Evolutionary conservation across 2,329 filamentous ascomycete species (phyloP).

Genomic region (Arthroderma sp.): DNA sequence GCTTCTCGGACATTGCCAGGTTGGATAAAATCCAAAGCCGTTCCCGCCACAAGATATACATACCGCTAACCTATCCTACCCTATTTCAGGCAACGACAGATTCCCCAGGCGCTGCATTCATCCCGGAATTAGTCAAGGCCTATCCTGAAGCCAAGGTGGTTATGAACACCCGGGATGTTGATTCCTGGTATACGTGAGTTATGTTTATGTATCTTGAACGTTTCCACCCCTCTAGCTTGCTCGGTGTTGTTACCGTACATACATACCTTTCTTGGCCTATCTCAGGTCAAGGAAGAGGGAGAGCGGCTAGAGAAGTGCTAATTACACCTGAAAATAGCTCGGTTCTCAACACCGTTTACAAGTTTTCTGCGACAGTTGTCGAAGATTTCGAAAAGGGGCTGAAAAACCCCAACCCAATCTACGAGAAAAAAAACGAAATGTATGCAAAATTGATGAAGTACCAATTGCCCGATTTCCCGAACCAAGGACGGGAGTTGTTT

Average conservation of each 20-base stretch:
- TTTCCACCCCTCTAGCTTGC: too few relatives aligned
- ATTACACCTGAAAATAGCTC: background rate
- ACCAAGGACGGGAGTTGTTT: conserved; percentile 50
- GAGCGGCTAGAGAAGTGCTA: too few relatives aligned
- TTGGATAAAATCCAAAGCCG: conserved; percentile 5
- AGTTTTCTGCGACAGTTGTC: background rate
- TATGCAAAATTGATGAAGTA: conserved; percentile 43
- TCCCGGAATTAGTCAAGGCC: conserved; percentile 55
- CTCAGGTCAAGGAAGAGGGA: too few relatives aligned
- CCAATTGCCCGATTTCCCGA: conserved; percentile 43
- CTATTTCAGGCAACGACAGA: conserved; percentile 48
- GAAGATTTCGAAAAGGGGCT: conserved; percentile 48
- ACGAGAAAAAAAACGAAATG: conserved; percentile 54
- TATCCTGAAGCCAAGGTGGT: conserved; percentile 62
- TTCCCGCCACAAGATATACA: background rate
- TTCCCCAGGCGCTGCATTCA: conserved; percentile 55
- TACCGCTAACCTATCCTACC: background rate
- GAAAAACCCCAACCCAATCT: conserved; percentile 56
- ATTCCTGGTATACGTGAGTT: conserved; percentile 39
- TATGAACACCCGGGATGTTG: conserved; percentile 51
- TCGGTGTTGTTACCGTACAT: too few relatives aligned
- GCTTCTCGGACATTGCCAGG: conserved; percentile 49
- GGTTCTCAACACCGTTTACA: conserved; percentile 1
- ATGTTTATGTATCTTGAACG: too few relatives aligned
- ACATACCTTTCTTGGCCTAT: too few relatives aligned